phyloP scores from a whole-genome alignment of 2,329 filamentous ascomycete genomes.

The Aspergillus transmontanensis region DNA sequence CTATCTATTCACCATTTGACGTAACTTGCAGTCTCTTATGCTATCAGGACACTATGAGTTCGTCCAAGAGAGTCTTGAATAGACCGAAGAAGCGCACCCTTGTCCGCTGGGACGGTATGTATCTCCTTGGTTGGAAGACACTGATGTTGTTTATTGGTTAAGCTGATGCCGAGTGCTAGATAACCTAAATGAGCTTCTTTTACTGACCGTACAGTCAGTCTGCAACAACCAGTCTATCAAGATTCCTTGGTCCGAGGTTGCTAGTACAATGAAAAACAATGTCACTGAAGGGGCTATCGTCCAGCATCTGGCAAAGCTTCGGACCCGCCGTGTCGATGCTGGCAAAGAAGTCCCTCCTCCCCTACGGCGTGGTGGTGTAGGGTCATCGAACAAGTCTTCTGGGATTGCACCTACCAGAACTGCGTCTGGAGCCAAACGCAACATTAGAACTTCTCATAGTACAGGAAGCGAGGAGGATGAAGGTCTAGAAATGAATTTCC shows the following conservation, averaged over 20 bases:
- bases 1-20: not conserved
- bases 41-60: not conserved
- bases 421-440: conserved; percentile 1
- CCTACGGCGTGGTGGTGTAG: conserved; percentile 37
- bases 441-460: too few species aligned
- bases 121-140: not conserved
- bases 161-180: conserved; percentile 33
- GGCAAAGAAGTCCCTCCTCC: conserved; percentile 43
- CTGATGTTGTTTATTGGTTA: not conserved
- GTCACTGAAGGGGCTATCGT: conserved; percentile 49
- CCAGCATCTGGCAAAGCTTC: conserved; percentile 51
- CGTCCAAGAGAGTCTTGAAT: conserved; percentile 19
- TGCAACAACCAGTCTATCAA: conserved; percentile 41
- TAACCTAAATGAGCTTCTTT: conserved; percentile 46
- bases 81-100: conserved; percentile 38
- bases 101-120: conserved; percentile 48
- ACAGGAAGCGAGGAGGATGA: not conserved
- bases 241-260: conserved; percentile 48
- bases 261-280: conserved; percentile 40
- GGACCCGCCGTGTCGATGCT: conserved; percentile 34
- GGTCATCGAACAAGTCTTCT: conserved; percentile 14
- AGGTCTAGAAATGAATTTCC: not conserved
- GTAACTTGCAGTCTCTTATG: not conserved
- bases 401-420: not conserved
- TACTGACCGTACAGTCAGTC: conserved; percentile 45